Percentiles rank a stretch among this genome's conserved stretches.
Conservation (phyloP, 2,329 filamentous ascomycete species). For the Penicillium concentricum region DNA sequence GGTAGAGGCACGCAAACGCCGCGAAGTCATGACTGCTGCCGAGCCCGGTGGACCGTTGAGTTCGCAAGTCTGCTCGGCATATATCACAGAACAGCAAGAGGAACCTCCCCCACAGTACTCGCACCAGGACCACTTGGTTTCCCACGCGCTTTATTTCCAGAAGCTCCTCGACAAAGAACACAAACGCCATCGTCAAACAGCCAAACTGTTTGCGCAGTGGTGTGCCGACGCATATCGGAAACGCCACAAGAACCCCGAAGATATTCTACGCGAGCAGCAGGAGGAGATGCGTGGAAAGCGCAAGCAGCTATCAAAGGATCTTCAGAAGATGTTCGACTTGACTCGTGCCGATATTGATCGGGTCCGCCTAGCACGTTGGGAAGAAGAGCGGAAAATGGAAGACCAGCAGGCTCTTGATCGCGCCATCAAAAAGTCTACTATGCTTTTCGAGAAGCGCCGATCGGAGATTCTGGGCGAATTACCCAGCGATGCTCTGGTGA, state of each 20-base stretch:
- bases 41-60: constrained; percentile 75
- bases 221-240: constrained; percentile 45
- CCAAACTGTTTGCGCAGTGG: constrained; percentile 70
- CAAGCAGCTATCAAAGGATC: constrained; percentile 66
- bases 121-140: constrained; percentile 81
- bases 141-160: constrained; percentile 76
- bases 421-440: constrained; percentile 53
- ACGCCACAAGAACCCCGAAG: constrained; percentile 56
- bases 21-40: constrained; percentile 69
- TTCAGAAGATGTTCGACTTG: constrained; percentile 61
- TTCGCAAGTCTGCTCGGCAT: constrained; percentile 66
- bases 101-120: constrained; percentile 78
- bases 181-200: constrained; percentile 69
- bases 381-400: constrained; percentile 53
- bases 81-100: constrained; percentile 68
- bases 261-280: constrained; percentile 75
- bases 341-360: constrained; percentile 59
- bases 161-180: constrained; percentile 78
- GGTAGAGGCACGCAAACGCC: constrained; percentile 68
- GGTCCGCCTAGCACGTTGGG: constrained; percentile 56
- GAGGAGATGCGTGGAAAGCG: constrained; percentile 68
- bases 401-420: constrained; percentile 56
- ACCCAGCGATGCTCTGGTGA: constrained; percentile 69
- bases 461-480: constrained; percentile 50
- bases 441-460: constrained; percentile 49